phyloP scores from a whole-genome alignment of 768 basidiomycete genomes.

The Cystofilobasidium bisporidii region DNA sequence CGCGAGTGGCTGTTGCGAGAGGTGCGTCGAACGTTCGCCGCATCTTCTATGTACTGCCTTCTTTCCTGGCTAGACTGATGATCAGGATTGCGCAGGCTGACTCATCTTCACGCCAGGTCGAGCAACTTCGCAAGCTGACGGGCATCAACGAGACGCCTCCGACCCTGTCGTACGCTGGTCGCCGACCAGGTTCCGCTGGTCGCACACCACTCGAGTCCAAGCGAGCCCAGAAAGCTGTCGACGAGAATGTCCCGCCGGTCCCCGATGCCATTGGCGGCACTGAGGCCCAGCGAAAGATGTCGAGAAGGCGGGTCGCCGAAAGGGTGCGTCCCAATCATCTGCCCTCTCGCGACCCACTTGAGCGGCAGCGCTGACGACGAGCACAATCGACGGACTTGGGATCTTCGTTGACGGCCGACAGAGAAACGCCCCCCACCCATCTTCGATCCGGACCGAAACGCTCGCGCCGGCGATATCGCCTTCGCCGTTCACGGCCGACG shows the following conservation, averaged over 20 bases:
- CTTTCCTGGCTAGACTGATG: not conserved
- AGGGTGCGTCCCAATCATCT: too few species aligned
- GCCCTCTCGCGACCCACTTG: too few species aligned
- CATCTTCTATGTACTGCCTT: not conserved
- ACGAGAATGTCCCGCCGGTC: not conserved
- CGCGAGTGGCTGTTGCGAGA: not conserved
- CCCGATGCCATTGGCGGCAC: too few species aligned
- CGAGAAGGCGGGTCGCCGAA: too few species aligned
- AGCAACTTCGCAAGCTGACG: not conserved
- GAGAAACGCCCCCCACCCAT: too few species aligned
- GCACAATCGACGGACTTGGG: too few species aligned
- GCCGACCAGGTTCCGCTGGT: not conserved
- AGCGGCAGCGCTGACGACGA: too few species aligned
- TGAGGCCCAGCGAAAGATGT: too few species aligned
- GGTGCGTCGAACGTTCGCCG: not conserved
- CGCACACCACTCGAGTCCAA: not conserved
- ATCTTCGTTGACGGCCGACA: too few species aligned
- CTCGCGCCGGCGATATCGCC: too few species aligned
- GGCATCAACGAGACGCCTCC: not conserved
- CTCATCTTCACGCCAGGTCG: not conserved
- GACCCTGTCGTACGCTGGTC: not conserved
- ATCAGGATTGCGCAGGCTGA: not conserved
- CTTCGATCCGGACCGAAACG: too few species aligned
- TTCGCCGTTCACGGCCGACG: too few species aligned
- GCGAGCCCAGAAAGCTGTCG: not conserved